Conservation (phyloP, 2,329 filamentous ascomycete species). For the Cryphonectria parasitica region DNA sequence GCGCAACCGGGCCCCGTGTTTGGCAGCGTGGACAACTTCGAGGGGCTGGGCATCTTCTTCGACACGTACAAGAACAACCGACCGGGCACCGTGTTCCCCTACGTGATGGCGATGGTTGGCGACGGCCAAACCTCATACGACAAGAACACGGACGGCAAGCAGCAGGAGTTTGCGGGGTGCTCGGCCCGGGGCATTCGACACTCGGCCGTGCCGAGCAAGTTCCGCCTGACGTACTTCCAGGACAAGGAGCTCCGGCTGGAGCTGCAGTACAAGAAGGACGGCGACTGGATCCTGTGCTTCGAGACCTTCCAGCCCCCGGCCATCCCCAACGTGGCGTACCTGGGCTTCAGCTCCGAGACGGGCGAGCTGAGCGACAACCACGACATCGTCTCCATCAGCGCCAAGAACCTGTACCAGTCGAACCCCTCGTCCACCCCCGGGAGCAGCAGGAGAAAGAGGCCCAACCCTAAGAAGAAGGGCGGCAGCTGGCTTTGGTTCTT, state of each 20-base stretch:
- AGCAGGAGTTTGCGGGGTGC: conserved; percentile 90
- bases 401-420: conserved; percentile 83
- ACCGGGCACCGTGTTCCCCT: conserved; percentile 92
- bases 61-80: conserved; percentile 99
- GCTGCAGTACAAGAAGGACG: conserved; percentile 89
- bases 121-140: conserved; percentile 90
- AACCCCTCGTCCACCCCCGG: conserved; percentile 52
- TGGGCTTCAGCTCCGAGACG: conserved; percentile 84
- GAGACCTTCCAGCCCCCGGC: conserved; percentile 70
- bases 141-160: conserved; percentile 92
- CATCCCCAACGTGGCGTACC: conserved; percentile 77
- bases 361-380: conserved; percentile 97
- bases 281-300: conserved; percentile 90
- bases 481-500: conserved; percentile 68
- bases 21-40: conserved; percentile 84
- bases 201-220: conserved; percentile 77
- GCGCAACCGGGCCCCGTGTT: conserved; percentile 82
- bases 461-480: conserved; percentile 48
- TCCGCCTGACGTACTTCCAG: conserved; percentile 92
- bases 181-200: conserved; percentile 91
- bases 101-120: conserved; percentile 97
- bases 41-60: conserved; percentile 93
- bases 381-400: conserved; percentile 86
- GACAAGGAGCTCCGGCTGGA: conserved; percentile 90
- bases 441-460: conserved; percentile 39